Evolutionary conservation across 306 rosid genomes (phyloP).

Genomic region (Malus fusca): DNA sequence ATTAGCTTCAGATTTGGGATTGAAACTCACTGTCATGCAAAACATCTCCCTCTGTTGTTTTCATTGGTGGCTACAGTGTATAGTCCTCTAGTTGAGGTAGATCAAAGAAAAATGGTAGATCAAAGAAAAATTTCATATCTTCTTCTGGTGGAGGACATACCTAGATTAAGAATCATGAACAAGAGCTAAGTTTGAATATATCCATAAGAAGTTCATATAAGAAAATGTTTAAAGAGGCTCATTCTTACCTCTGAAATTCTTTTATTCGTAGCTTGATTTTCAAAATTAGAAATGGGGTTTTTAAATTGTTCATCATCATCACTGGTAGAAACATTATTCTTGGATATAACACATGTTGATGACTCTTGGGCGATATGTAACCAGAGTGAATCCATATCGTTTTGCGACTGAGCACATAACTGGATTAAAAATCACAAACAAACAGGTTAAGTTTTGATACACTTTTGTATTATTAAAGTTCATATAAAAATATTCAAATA

Average conservation of each 20-base stretch:
- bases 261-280: background rate
- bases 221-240: constrained; percentile 2
- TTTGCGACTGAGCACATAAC: background rate
- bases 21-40: background rate
- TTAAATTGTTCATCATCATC: background rate
- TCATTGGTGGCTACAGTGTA: background rate
- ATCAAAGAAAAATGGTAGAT: background rate
- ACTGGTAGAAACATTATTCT: background rate
- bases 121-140: background rate
- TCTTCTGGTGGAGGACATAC: background rate
- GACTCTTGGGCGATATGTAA: background rate
- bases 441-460: background rate
- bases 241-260: constrained; percentile 30
- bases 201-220: background rate
- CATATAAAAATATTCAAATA: background rate
- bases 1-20: background rate
- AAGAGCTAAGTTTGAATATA: background rate
- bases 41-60: background rate
- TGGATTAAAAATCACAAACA: constrained; percentile 12
- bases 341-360: too few relatives aligned
- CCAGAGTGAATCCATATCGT: background rate
- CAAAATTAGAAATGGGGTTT: background rate
- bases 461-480: background rate
- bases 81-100: background rate
- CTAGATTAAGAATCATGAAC: constrained; percentile 24